Base-by-base conservation (phyloP, 192 early-diverging fungal species). In the Physocladia obscura region DNA sequence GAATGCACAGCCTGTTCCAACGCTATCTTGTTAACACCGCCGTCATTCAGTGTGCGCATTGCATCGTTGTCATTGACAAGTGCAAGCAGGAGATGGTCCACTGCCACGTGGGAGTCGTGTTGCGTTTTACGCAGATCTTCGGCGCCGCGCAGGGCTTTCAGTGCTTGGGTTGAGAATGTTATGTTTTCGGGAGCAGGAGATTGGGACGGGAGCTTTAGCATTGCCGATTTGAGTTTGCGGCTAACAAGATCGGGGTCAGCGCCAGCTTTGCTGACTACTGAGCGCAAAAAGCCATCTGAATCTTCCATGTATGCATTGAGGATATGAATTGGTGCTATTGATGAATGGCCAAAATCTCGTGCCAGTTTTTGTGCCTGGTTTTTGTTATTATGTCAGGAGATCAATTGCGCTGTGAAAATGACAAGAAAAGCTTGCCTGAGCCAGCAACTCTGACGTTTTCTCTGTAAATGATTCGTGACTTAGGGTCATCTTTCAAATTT, bases 71-170 rank as follows among this genome's bases (percentile, higher is more conserved):
- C 85, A 27, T 94, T 92, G 4, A 84, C 69, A 55, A 95, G 77
- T 0, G 95, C 97, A 2, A 89, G 79, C n/a, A 97, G 84, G 26
- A 99, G 48, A 57, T 96, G 94, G 75, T 98, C 94, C 19, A 97
- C 79, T 4, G 91, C 88, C 39, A 99, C 80, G 71, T 89, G 91
- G 3, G 90, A 87, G 70, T 99, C 96, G 61, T 93, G 92, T 79
- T 95, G 94, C 30, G 82, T 79, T 69, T 94, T 92, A 75, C 90
- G 87, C 49, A 92, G 78, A 47, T 90, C 89, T 70, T 94, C 88
- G 22, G 96, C 93, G 60, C 82, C 78, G 2, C 86, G 72, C 0
- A 97, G 76, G 24, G 92, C 48, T 40, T 89, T 89, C 37, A 71
- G 70, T 22, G 90, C 69, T 54, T 84, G 77, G 1, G 87, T 80